phyloP scores from a whole-genome alignment of 1,139 yeast species.

The Geotrichum reessii region DNA sequence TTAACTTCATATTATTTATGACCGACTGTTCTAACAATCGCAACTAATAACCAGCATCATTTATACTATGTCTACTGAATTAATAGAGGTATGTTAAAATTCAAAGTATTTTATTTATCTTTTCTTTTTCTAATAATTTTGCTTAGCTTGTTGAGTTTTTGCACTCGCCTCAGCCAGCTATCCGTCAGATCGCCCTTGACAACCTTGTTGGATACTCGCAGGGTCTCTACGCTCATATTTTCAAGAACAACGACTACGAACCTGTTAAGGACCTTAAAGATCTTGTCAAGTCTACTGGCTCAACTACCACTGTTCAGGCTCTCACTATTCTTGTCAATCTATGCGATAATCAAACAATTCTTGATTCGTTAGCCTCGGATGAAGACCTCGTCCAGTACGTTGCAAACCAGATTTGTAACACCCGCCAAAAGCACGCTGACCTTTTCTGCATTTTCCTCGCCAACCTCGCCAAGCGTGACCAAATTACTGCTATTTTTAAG shows the following conservation, averaged over 20 bases:
- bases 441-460: constrained; percentile 78
- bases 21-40: neutral
- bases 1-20: neutral
- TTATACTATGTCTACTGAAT: constrained; percentile 25
- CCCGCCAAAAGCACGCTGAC: constrained; percentile 65
- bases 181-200: constrained; percentile 79
- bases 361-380: constrained; percentile 62
- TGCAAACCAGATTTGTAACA: constrained; percentile 49
- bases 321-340: constrained; percentile 76
- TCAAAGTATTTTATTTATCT: neutral
- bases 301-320: constrained; percentile 39
- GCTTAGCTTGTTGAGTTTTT: constrained; percentile 61
- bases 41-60: neutral
- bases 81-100: constrained; percentile 26
- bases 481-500: constrained; percentile 52
- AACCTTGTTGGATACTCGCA: constrained; percentile 78
- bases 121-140: neutral
- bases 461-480: constrained; percentile 75
- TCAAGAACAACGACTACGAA: constrained; percentile 62
- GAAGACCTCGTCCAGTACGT: constrained; percentile 51
- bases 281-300: constrained; percentile 42
- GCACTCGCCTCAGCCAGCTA: constrained; percentile 77
- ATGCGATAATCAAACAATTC: constrained; percentile 59
- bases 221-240: constrained; percentile 59
- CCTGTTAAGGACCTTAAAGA: constrained; percentile 71